Percentiles rank a stretch among this genome's conserved stretches.
Conservation (phyloP, 2,329 filamentous ascomycete species). For the Metarhizium brunneum region DNA sequence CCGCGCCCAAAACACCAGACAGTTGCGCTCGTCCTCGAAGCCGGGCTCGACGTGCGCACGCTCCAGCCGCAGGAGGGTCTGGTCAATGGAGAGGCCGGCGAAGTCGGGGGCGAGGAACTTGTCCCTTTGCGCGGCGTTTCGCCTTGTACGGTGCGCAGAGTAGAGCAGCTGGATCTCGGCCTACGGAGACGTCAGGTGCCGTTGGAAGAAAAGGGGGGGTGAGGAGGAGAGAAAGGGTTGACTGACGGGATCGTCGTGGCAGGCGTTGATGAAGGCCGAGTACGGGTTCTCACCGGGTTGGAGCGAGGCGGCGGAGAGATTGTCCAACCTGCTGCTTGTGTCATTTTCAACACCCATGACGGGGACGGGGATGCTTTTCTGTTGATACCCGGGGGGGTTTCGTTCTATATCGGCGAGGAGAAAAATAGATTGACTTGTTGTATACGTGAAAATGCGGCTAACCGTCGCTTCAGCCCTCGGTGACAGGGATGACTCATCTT, state of each 20-base stretch:
- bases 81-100: slow-evolving; percentile 63
- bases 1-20: slow-evolving; percentile 80
- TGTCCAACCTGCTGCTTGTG: slow-evolving; percentile 41
- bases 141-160: slow-evolving; percentile 59
- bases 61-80: slow-evolving; percentile 61
- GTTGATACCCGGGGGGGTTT: too few species aligned
- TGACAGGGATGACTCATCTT: too few species aligned
- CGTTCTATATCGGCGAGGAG: too few species aligned
- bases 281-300: slow-evolving; percentile 62
- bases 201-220: too few species aligned
- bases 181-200: slow-evolving; percentile 26
- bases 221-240: too few species aligned
- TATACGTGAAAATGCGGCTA: too few species aligned
- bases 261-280: slow-evolving; percentile 60
- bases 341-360: slow-evolving; percentile 15
- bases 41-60: slow-evolving; percentile 54
- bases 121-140: slow-evolving; percentile 66
- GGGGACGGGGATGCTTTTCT: too few species aligned
- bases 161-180: slow-evolving; percentile 64
- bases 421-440: too few species aligned
- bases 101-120: slow-evolving; percentile 65
- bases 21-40: slow-evolving; percentile 69
- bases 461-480: too few species aligned
- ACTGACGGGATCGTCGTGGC: slow-evolving; percentile 56
- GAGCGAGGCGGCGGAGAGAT: slow-evolving; percentile 41